Evolutionary conservation across 192 early-diverging fungal genomes (phyloP), one percentile per base, ranked within the genome.

Genomic region (Polychytrium aggregatum): DNA sequence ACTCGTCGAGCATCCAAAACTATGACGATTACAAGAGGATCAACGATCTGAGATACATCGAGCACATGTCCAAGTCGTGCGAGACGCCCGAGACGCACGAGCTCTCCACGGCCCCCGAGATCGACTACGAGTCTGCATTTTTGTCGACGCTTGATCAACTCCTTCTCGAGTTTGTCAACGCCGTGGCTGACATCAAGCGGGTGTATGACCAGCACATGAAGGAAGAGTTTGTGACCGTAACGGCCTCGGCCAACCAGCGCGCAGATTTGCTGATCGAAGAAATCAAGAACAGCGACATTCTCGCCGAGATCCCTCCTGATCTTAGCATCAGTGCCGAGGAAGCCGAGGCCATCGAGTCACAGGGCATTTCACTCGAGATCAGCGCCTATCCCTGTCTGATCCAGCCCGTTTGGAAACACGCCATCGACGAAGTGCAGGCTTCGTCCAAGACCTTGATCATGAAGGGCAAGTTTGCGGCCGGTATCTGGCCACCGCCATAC

Each of bases 1-100:
- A n/a, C n/a, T n/a, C n/a, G n/a, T n/a, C n/a, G n/a, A n/a, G n/a
- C n/a, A n/a, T n/a, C n/a, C n/a, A n/a, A 11, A 70, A 37, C 31
- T 74, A 59, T 47, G 47, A 52, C 39, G 63, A 74, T 31, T 70
- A 67, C 54, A 70, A 61, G 27, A 49, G 64, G 22, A 54, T 60
- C 42, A 65, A 67, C 42, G 55, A 67, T 37, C 43, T 74, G 0
- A 65, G 61, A 48, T 43, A 63, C 20, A 46, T 75, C 24, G 63
- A 68, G 42, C 50, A 62, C 40, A 54, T 66, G 50, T 63, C 68
- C 6, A 75, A 71, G 41, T 24, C 38, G n/a, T 61, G 36, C 24
- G 28, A 50, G 10, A 14, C 17, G 11, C 1, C 17, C n/a, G n/a
- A n/a, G n/a, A n/a, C n/a, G n/a, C n/a, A n/a, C n/a, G n/a, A n/a